A percentile compares a stretch with the other conserved stretches of the same genome.
Conservation (phyloP, 306 rosid species). For the Vicia sativa region DNA sequence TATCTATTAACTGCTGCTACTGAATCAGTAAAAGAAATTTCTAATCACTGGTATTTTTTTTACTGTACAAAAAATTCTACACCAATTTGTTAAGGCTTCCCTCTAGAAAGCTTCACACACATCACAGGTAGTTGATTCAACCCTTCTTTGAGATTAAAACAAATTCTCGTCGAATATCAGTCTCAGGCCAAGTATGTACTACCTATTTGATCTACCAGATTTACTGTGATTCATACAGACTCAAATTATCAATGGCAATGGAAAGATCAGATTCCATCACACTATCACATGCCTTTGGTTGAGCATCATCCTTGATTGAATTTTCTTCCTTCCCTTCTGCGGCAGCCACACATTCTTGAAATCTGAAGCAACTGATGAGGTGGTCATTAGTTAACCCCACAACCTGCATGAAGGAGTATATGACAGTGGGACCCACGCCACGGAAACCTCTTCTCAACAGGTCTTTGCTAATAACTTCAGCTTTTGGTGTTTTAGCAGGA, state of each 20-base stretch:
- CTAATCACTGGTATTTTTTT: conserved; percentile 45
- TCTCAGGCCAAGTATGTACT: conserved; percentile 39
- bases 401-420: conserved; percentile 85
- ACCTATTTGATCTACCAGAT: conserved; percentile 39
- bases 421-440: conserved; percentile 69
- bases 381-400: conserved; percentile 83
- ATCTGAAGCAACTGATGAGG: conserved; percentile 77
- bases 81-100: conserved; percentile 44
- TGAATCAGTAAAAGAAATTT: conserved; percentile 31
- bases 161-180: conserved; percentile 50
- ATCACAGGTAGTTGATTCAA: conserved; percentile 48
- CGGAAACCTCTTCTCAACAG: conserved; percentile 82
- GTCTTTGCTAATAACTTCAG: conserved; percentile 83
- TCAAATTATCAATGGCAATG: conserved; percentile 62
- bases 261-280: conserved; percentile 56
- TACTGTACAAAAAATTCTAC: conserved; percentile 64
- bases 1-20: conserved; percentile 25
- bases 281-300: conserved; percentile 42
- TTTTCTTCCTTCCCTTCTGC: conserved; percentile 63
- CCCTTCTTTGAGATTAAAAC: conserved; percentile 53
- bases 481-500: conserved; percentile 80
- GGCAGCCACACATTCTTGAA: conserved; percentile 61
- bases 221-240: conserved; percentile 51
- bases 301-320: conserved; percentile 43
- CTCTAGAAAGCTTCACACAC: conserved; percentile 46